A percentile compares a stretch with the other conserved stretches of the same genome.
phyloP scores from a whole-genome alignment of 2,329 filamentous ascomycete genomes.

The Kalaharituber pfeilii region DNA sequence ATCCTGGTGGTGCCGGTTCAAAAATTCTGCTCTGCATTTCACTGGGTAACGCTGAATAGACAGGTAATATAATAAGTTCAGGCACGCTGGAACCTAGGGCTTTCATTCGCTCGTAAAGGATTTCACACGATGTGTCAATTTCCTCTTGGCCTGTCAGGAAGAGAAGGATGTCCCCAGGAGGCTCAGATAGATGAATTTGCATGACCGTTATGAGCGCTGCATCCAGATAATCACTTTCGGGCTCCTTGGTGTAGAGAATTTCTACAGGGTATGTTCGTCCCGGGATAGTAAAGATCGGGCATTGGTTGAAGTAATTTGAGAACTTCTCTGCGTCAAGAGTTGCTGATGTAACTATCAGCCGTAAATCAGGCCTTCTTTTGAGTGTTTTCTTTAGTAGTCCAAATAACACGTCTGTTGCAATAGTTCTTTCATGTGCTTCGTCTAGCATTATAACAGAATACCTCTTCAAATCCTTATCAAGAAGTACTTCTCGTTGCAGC shows the following conservation, averaged over 20 bases:
- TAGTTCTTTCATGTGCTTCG: slow-evolving; percentile 93
- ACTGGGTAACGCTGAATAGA: slow-evolving; percentile 85
- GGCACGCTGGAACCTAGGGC: slow-evolving; percentile 78
- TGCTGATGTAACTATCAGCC: slow-evolving; percentile 90
- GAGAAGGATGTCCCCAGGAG: slow-evolving; percentile 80
- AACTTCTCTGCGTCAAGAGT: slow-evolving; percentile 97
- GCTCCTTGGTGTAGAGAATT: slow-evolving; percentile 85
- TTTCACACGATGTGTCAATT: slow-evolving; percentile 88
- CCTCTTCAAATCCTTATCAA: slow-evolving; percentile 72
- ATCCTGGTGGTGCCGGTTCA: slow-evolving; percentile 71
- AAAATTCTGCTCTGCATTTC: slow-evolving; percentile 93
- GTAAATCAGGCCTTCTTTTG: slow-evolving; percentile 68
- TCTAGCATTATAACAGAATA: slow-evolving; percentile 98
- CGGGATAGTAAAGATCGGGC: slow-evolving; percentile 91
- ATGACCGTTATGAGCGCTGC: slow-evolving; percentile 89
- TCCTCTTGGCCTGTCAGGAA: slow-evolving; percentile 97
- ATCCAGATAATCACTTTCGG: slow-evolving; percentile 89
- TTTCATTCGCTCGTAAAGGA: slow-evolving; percentile 90
- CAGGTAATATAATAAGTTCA: slow-evolving; percentile 78
- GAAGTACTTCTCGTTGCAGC: slow-evolving; percentile 83
- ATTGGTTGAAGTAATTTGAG: slow-evolving; percentile 86
- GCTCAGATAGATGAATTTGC: slow-evolving; percentile 92
- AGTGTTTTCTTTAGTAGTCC: slow-evolving; percentile 79
- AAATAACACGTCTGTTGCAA: slow-evolving; percentile 89
- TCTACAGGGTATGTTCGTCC: slow-evolving; percentile 91